Evolutionary conservation across 176 grass and related monocot species (phyloP), one percentile per base, ranked within the genome.

Genomic region (Oryza meridionalis): DNA sequence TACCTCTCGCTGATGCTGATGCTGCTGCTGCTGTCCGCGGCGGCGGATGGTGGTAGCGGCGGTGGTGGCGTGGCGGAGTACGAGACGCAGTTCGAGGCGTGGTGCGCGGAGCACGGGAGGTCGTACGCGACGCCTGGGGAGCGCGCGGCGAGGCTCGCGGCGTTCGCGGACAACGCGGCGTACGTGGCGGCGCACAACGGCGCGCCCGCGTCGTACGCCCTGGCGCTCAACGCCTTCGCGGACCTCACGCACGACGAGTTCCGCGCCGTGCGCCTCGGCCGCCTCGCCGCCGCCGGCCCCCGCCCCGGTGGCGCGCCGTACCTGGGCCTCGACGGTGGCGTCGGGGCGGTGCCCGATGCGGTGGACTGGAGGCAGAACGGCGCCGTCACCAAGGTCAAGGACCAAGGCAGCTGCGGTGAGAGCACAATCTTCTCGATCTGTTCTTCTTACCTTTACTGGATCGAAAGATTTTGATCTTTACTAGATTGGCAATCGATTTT

Each of bases 351-450:
- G 24, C 92, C 92, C 6, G 82, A 85, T 25, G 81, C 90, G 59
- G 0, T 94, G 1, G 93, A 94, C 84, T 94, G 93, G 93, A 92
- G 93, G 79, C 19, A 94, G 59, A 85, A 65, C 35, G 93, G 88
- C 15, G 87, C 88, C 9, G 90, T 94, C 66, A 94, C 90, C 75
- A 62, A 74, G 12, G 79, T 94, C 70, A 94, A 94, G 82, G 88
- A 94, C 73, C 93, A 94, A 78, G 89, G 87, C 38, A 89, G 87
- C 81, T 94, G 92, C 75, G 92, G 92, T 94, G 90, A 89, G 89
- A 42, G 21, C 15, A 21, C 21, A 0, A 8, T 21, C 5, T 8
- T 68, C 26, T 71, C 11, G 26, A 77, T 69, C 45, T 79, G 25
- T 80, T 81, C 10, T 27, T 31, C 2, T 31, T 50, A 15, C 5